These are phyloP conservation scores for Panicum miliaceum DNA, from an alignment of 176 grass and related monocot species.

Conservation along the genomic window DNA sequence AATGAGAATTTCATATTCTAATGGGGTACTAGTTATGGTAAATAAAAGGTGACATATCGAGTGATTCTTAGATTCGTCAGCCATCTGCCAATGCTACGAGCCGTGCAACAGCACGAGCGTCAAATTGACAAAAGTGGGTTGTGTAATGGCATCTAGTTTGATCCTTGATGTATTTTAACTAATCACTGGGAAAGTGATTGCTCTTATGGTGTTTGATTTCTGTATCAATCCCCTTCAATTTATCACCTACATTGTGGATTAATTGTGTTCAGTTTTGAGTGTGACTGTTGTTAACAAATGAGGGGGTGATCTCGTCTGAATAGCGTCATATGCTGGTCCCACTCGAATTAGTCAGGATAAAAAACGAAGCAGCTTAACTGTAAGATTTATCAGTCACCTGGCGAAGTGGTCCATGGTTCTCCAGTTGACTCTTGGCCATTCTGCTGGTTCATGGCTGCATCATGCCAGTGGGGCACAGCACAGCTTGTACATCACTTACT, in stretches of 20 bases:
- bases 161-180: constrained; percentile 39
- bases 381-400: background rate
- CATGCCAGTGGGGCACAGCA: background rate
- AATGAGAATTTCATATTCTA: constrained; percentile 46
- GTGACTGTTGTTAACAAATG: background rate
- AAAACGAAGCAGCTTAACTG: background rate
- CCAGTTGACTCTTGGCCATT: background rate
- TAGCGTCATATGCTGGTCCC: background rate
- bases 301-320: background rate
- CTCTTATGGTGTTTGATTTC: constrained; percentile 7
- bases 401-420: background rate
- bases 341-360: background rate
- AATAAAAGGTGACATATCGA: constrained; percentile 44
- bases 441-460: background rate
- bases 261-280: background rate
- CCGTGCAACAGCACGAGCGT: background rate
- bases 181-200: constrained; percentile 24
- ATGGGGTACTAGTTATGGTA: constrained; percentile 15
- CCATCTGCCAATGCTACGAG: constrained; percentile 39
- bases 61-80: constrained; percentile 21
- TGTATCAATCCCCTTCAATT: background rate
- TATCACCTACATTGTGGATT: background rate
- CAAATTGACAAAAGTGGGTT: constrained; percentile 16
- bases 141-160: constrained; percentile 31
- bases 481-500: background rate